Evolutionary conservation across 441 rosid species (phyloP), one percentile per base, ranked within the genome.

Genomic region (Capsella rubella): DNA sequence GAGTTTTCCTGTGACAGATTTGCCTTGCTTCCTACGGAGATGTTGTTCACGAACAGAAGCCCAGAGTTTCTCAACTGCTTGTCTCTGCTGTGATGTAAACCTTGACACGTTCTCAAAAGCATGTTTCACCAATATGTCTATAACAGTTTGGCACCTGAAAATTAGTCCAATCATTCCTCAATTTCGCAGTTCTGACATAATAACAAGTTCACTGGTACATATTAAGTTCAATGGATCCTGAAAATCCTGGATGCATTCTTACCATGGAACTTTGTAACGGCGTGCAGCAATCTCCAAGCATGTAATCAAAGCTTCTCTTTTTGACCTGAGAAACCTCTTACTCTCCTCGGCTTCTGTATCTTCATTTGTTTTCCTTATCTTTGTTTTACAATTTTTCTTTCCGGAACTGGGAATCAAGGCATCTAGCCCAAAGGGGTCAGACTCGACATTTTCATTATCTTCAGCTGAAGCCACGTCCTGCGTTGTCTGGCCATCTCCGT

Each of bases 391-490:
- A 50, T 84, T 91, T 75, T 88, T 90, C 84, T 83, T 92, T 37
- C 61, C 81, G 32, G 76, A 51, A 70, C 79, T 79, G 4, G 90
- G 82, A 67, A 95, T 87, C 52, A 82, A 81, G 50, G 94, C 88
- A 70, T 95, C 91, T 0, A 95, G 99, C 43, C 99, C 97, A 81
- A 95, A 92, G 25, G 97, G 97, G 84, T 95, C 99, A 6, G 90
- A 84, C 81, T 86, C 93, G 4, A 57, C 82, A 64, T 79, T 59
- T 27, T 79, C 78, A 66, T 58, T 69, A 29, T 50, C 88, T 74
- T 82, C 91, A 21, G 61, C 79, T 14, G 77, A 60, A 67, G 75
- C 72, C 72, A 64, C 6, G 6, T 72, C 82, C 57, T 59, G 71
- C 21, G 80, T 74, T 29, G 76, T 75, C 35, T 67, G 67, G n/a